Base-by-base conservation (phyloP, 23 red algal genomes). In the Chondrus crispus region DNA sequence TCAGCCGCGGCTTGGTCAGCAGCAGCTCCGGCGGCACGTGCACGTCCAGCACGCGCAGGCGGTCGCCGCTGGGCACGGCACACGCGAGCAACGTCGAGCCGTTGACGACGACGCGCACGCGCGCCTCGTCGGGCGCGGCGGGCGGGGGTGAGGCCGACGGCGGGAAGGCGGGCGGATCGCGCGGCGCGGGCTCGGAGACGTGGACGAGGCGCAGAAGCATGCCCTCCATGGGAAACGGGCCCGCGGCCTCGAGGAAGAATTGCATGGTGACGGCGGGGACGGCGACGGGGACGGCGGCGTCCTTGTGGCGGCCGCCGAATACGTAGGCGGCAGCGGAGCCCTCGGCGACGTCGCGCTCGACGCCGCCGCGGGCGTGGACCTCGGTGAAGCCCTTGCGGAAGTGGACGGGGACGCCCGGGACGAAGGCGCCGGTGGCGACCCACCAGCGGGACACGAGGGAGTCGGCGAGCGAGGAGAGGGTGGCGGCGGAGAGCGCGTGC, bases 341-440 rank as follows among this genome's bases (percentile, higher is more conserved):
- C 8, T 42, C 37, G 42, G 78, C 52, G 13, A 78, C 24, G 20
- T 26, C n/a, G 26, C 32, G 10, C 35, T 90, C 87, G 0, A 41
- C 41, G 26, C 87, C 87, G 7, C 87, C 87, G 26, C 72, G 39
- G 26, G 87, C 50, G 43, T 62, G 50, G 4, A 90, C 72, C 62
- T 90, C 51, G 4, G 55, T 54, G 68, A 90, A 90, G 46, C 87
- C 87, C 46, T 49, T 76, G 38, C 87, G 87, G 35, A 64, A 69
- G 53, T 90, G 87, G 24, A 90, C 87, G 30, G 87, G 87, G 36
- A 90, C 41, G 53, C 87, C 87, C 49, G 87, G 62, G 40, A 90
- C 87, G n/a, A 90, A 79, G 39, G 22, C 71, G 24, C 87, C 87
- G 37, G 87, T 90, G 70, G 69, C 37, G 33, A 90, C 39, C 71